Evolutionary conservation across 345 rosid species (phyloP).

Genomic region (Lumnitzera racemosa): DNA sequence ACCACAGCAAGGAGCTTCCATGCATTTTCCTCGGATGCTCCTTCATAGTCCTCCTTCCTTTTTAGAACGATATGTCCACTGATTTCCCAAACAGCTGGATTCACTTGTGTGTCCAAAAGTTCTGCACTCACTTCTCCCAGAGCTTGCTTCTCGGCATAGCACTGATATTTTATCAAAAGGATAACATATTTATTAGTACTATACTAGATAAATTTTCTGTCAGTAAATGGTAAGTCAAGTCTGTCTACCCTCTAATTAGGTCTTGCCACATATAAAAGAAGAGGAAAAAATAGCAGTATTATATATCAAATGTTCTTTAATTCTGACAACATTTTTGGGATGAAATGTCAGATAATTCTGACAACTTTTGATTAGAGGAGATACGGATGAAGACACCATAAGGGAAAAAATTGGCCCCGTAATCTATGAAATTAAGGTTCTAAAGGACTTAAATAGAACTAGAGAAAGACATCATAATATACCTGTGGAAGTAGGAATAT

Average conservation of each 20-base stretch:
- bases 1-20: constrained; percentile 87
- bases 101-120: constrained; percentile 89
- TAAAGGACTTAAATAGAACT: background rate
- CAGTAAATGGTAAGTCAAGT: too few species aligned
- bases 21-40: constrained; percentile 85
- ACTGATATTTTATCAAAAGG: constrained; percentile 28
- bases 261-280: background rate
- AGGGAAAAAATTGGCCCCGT: too few species aligned
- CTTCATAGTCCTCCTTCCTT: constrained; percentile 82
- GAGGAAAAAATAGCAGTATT: background rate
- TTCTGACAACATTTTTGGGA: background rate
- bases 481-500: constrained; percentile 90
- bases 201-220: background rate
- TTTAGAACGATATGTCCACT: constrained; percentile 97
- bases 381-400: too few species aligned
- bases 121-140: constrained; percentile 77
- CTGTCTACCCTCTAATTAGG: too few species aligned
- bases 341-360: background rate
- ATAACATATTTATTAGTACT: background rate
- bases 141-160: constrained; percentile 97
- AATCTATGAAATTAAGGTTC: too few species aligned
- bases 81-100: constrained; percentile 98
- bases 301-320: too few species aligned
- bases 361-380: background rate
- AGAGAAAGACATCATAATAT: constrained; percentile 7